Evolutionary conservation across 306 rosid genomes (phyloP), one percentile per base, ranked within the genome.

Genomic region (Prunus mume): DNA sequence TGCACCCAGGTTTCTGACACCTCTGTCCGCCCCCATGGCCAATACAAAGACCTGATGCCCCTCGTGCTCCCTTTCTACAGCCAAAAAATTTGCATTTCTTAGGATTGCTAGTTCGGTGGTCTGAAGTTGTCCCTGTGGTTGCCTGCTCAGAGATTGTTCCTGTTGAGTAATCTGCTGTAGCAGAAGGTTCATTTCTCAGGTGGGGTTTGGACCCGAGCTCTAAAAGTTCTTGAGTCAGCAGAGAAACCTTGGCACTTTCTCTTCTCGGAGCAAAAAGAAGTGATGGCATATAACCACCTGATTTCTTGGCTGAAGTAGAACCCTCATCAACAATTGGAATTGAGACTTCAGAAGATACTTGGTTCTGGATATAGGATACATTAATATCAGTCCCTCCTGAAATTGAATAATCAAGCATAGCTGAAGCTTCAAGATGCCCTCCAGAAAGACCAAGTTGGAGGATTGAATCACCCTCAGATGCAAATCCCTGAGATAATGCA

Each of bases 1-100:
- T 91, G 89, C 99, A 95, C 58, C 97, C 97, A 9, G 89, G 96
- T 85, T 92, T 95, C 78, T 89, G 96, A 82, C 99, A 95, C 87
- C 99, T 95, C 80, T 92, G 97, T 63, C 99, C 99, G 69, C 99
- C 99, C 52, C 99, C 99, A 76, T 95, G 99, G 63, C 97, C 97
- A 77, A 95, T 95, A 81, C 99, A 95, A 75, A 95, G 97, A 71
- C 99, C 99, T 9, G 99, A 84, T 76, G 93, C 96, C 77, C 98
- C 98, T 67, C 98, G 89, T 66, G 98, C 98, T 60, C 98, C 98
- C 84, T 91, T 93, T 45, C 77, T 64, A 55, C 98, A 93, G 65
- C 97, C 93, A 41, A 84, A 66, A 74, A 80, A 93, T 47, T 76
- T 89, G 87, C 98, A 93, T 81, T 85, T 88, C 84, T 91, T 93